These are phyloP conservation scores for Coniochaeta sp. DNA, from an alignment of 2,329 filamentous ascomycete species.

Conservation along the genomic window DNA sequence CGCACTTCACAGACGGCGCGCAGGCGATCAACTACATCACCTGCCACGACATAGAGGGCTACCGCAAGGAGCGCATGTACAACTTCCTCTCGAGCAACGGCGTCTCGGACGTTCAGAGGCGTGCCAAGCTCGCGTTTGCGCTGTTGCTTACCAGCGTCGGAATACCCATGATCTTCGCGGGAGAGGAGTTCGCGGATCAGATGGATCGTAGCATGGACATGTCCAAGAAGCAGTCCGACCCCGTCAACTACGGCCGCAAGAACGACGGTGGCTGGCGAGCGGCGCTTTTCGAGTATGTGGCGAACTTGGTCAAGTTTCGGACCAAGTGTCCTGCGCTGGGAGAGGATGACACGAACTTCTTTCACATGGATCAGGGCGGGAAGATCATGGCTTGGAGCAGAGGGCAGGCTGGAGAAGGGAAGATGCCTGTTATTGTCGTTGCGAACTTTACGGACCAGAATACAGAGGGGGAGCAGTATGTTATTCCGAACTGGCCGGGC, in stretches of 20 bases:
- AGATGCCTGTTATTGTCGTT: constrained; percentile 11
- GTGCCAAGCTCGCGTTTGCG: constrained; percentile 14
- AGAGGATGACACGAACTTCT: constrained; percentile 14
- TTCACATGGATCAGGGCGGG: constrained; percentile 13
- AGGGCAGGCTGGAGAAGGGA: constrained; percentile 2
- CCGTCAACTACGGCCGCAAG: constrained; percentile 16
- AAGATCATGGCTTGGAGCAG: constrained; percentile 15
- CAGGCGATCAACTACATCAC: constrained; percentile 19
- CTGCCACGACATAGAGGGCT: constrained; percentile 17
- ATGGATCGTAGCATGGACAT: constrained; percentile 15
- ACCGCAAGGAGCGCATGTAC: constrained; percentile 15
- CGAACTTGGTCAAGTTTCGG: constrained; percentile 12
- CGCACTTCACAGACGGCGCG: constrained; percentile 11
- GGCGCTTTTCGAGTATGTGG: constrained; percentile 14
- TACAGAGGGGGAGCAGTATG: constrained; percentile 12
- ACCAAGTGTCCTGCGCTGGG: constrained; percentile 15
- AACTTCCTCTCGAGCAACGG: constrained; percentile 12
- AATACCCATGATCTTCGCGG: constrained; percentile 19
- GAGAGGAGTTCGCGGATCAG: constrained; percentile 19
- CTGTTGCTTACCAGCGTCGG: constrained; percentile 16
- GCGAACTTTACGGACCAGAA: constrained; percentile 14
- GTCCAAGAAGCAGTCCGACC: constrained; percentile 16
- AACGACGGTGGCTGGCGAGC: constrained; percentile 14
- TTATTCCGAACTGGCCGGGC: constrained; percentile 14
- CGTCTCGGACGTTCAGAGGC: constrained; percentile 10